Base-by-base conservation (phyloP, 2,329 filamentous ascomycete species). In the Apiospora phragmitis region DNA sequence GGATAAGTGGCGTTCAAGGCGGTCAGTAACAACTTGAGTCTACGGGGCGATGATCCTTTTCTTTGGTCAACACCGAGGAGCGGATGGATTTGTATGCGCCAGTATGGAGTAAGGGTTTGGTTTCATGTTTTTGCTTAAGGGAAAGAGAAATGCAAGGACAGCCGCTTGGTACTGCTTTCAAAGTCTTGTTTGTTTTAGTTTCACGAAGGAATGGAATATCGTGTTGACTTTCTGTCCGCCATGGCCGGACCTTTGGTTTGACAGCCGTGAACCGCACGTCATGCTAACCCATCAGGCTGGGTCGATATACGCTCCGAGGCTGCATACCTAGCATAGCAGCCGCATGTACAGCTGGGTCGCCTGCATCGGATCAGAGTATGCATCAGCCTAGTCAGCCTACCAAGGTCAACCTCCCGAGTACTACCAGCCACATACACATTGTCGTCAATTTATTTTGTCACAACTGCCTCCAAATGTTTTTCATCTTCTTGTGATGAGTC, bases 1-100 rank as follows among this genome's bases (percentile, higher is more conserved):
- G 74, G 70, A 72, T 79, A 49, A 76, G 74, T 69, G 76, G 75
- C 68, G 73, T 68, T 45, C 51, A 68, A 43, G 67, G 72, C 35
- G 49, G 65, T 45, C 12, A 38, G 32, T 65, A 47, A 65, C 29
- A 24, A 43, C 6, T 66, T 9, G 32, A 38, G 55, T 62, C 51
- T 59, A 59, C 29, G 29, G 26, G n/a, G 21, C 21, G 26, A 35
- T 21, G 3, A 21, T 32, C 18, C 4, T 32, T 21, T 32, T 32
- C 26, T 2, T 32, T 32, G 51, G 51, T 59, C 51, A 21, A 32
- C 51, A 55, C 51, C 51, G 26, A 32, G 51, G 55, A 62, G 55
- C 29, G 29, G 29, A 35, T 38, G 55, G 55, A 38, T 38, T 62
- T 59, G 55, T n/a, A 59, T 59, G 14, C 51, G 26, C 26, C 26